Conservation (phyloP, 1,284 basidiomycete species). For the Moesziomyces antarcticus region DNA sequence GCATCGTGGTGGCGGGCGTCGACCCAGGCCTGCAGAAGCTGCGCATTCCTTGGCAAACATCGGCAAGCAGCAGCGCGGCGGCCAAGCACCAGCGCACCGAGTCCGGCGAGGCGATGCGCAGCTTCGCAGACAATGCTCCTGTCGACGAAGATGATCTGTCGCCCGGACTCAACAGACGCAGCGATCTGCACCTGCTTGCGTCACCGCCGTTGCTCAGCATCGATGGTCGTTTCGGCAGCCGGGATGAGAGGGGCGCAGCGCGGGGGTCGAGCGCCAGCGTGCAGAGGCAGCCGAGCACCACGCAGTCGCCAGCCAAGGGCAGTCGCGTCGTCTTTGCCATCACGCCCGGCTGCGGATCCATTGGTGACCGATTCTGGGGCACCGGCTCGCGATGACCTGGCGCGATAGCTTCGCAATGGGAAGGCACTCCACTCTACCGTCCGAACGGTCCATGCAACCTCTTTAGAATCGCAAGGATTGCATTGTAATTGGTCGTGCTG, state of each 20-base stretch:
- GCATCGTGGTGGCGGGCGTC: conserved; percentile 61
- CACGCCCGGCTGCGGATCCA: conserved; percentile 61
- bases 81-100: conserved; percentile 15
- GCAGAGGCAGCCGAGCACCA: conserved; percentile 13
- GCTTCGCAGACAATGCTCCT: conserved; percentile 10
- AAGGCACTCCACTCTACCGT: neutral
- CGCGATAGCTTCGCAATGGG: neutral
- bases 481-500: neutral
- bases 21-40: conserved; percentile 61
- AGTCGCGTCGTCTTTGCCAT: conserved; percentile 62
- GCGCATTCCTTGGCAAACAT: conserved; percentile 43
- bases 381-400: conserved; percentile 32
- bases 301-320: conserved; percentile 18
- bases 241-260: neutral
- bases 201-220: conserved; percentile 26
- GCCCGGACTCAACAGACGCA: conserved; percentile 17
- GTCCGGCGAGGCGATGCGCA: neutral
- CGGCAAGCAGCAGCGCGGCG: neutral
- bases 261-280: conserved; percentile 1
- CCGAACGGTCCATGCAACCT: too few relatives aligned
- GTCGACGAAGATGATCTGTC: conserved; percentile 42
- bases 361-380: conserved; percentile 65
- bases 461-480: neutral
- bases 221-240: conserved; percentile 14
- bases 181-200: conserved; percentile 24